These are phyloP conservation scores for Canariomyces notabilis DNA, from an alignment of 2,329 filamentous ascomycete species.

Conservation along the genomic window DNA sequence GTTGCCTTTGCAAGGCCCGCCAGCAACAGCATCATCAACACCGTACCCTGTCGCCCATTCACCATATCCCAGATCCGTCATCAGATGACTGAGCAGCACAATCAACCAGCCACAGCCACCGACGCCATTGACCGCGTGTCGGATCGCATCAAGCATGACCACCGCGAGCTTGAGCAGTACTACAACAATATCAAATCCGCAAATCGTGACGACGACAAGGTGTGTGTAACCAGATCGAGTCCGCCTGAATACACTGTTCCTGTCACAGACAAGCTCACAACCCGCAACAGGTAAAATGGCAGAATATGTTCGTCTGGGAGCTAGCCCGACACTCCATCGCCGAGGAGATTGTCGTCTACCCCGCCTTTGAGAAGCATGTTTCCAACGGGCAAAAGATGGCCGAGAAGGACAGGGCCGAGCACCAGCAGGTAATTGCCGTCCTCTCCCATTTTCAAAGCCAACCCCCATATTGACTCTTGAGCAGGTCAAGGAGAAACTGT, in stretches of 20 bases:
- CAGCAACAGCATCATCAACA: too few relatives aligned
- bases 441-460: too few relatives aligned
- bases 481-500: conserved; percentile 48
- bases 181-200: conserved; percentile 38
- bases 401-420: conserved; percentile 43
- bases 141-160: conserved; percentile 35
- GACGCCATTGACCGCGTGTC: conserved; percentile 20
- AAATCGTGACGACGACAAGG: conserved; percentile 33
- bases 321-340: conserved; percentile 44
- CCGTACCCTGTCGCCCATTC: too few relatives aligned
- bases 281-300: too few relatives aligned
- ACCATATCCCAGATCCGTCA: too few relatives aligned
- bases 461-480: too few relatives aligned
- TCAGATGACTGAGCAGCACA: too few relatives aligned
- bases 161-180: conserved; percentile 30
- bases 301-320: conserved; percentile 46
- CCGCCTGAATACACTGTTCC: too few relatives aligned
- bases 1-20: too few relatives aligned
- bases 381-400: conserved; percentile 39
- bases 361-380: conserved; percentile 47
- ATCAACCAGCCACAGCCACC: conserved; percentile 4
- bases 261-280: too few relatives aligned
- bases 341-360: conserved; percentile 49
- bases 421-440: too few relatives aligned
- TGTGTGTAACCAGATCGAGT: too few relatives aligned